Evolutionary conservation across 2,329 filamentous ascomycete genomes (phyloP), one percentile per base, ranked within the genome.

Genomic region (Orbilia oligospora): DNA sequence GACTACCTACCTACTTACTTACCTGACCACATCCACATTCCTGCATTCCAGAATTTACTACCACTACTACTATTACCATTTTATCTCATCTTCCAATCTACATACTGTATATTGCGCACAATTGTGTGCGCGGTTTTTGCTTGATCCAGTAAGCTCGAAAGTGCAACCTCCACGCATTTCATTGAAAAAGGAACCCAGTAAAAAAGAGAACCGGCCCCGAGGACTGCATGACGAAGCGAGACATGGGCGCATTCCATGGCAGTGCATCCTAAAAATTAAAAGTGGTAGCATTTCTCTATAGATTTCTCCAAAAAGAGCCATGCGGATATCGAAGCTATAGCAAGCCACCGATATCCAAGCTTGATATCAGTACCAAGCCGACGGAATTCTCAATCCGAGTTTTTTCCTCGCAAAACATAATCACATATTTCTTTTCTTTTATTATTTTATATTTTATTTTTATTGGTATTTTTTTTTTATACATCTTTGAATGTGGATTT

Each of bases 31-130:
- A n/a, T n/a, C 49, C 44, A 63, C 71, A 69, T 75, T 75, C 61
- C 63, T 73, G 53, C 70, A 73, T 73, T 73, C 70, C 70, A 73
- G 70, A 73, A 66, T 53, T 41, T 36, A 49, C 20, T 58, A 36
- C 53, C 22, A 56, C 53, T n/a, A 18, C n/a, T n/a, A n/a, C n/a
- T n/a, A n/a, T n/a, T n/a, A n/a, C 30, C 30, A 58, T 61, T 67
- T 49, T 44, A 61, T 66, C 46, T 20, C 36, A 61, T 65, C 48
- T 38, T 46, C 9, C 20, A 27, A 61, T 22, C 48, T 27, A 41
- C 38, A 41, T 16, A 16, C 10, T 20, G 4, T n/a, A 20, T 46
- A 46, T 8, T 30, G 27, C 20, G n/a, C 53, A 61, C 49, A 61
- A 46, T 8, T 30, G 27, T 46, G n/a, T 61, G 70, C 49, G 70